phyloP scores from a whole-genome alignment of 305 asterid species.

The Solanum hybrid region DNA sequence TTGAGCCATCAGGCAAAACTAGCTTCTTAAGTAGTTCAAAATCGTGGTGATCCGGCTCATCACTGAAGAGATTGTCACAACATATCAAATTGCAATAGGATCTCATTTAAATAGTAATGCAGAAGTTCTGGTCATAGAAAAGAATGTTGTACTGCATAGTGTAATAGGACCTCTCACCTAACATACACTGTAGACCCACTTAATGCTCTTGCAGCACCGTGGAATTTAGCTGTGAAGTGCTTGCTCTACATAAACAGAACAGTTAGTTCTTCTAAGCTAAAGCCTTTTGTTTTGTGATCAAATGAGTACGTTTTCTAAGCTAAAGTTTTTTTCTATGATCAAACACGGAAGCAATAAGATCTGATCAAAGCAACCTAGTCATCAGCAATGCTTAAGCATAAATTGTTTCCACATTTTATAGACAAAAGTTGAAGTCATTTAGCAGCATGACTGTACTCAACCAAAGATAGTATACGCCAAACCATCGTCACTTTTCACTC shows the following conservation, averaged over 20 bases:
- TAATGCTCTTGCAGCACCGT: constrained; percentile 56
- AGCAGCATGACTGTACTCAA: neutral
- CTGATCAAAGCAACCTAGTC: neutral
- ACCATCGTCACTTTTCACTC: neutral
- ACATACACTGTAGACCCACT: constrained; percentile 64
- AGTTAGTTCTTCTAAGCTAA: neutral
- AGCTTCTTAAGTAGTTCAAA: constrained; percentile 48
- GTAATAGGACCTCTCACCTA: constrained; percentile 22
- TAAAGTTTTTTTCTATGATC: neutral
- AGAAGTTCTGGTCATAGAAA: neutral
- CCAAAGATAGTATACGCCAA: neutral
- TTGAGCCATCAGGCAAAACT: constrained; percentile 56
- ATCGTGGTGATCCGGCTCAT: constrained; percentile 41
- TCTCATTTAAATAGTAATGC: neutral
- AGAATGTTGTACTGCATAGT: neutral
- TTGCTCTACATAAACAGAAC: constrained; percentile 24
- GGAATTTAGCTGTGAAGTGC: constrained; percentile 45
- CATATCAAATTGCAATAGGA: neutral
- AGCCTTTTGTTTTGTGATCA: neutral
- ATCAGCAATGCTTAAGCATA: neutral
- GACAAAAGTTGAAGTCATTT: neutral
- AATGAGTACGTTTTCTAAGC: neutral
- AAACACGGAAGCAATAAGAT: neutral
- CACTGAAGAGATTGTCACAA: constrained; percentile 19
- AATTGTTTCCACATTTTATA: neutral